Percentiles rank a stretch among this genome's conserved stretches.
phyloP scores from a whole-genome alignment of 2,329 filamentous ascomycete genomes.

The Neonectria magnoliae region DNA sequence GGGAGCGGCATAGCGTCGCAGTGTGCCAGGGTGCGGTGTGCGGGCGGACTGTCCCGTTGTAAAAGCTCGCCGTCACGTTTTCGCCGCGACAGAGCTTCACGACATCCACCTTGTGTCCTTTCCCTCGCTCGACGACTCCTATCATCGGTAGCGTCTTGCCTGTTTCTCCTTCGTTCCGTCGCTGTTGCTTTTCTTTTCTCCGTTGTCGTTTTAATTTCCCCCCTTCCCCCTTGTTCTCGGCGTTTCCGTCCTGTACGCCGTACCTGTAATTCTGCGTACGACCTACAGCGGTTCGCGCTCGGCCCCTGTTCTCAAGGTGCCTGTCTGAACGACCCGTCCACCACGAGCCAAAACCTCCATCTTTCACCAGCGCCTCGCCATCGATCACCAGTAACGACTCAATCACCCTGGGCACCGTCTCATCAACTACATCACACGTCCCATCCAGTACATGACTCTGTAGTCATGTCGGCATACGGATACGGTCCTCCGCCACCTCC shows the following conservation, averaged over 20 bases:
- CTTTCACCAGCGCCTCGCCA: conserved; percentile 2
- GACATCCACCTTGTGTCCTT: neutral
- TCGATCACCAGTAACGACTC: neutral
- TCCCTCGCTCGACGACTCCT: conserved; percentile 1
- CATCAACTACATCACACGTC: neutral
- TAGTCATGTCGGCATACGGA: conserved; percentile 59
- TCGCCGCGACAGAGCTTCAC: conserved; percentile 1
- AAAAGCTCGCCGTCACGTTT: conserved; percentile 21
- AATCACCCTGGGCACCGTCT: neutral
- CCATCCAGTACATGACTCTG: neutral
- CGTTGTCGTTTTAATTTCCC: conserved; percentile 1
- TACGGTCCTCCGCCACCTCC: conserved; percentile 66
- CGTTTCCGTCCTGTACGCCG: conserved; percentile 13
- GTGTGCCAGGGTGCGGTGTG: conserved; percentile 13
- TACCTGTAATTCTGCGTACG: conserved; percentile 11
- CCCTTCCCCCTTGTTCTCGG: neutral
- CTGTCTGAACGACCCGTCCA: conserved; percentile 4
- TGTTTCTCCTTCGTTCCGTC: conserved; percentile 11
- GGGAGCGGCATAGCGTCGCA: neutral
- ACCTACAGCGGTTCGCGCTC: conserved; percentile 14
- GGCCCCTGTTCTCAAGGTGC: conserved; percentile 19
- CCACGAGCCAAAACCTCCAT: neutral
- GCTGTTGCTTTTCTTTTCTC: neutral
- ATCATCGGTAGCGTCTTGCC: conserved; percentile 7
- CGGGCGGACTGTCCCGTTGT: conserved; percentile 18